Evolutionary conservation across 2,329 filamentous ascomycete genomes (phyloP), one percentile per base, ranked within the genome.

Genomic region (Xylariaceae sp.): DNA sequence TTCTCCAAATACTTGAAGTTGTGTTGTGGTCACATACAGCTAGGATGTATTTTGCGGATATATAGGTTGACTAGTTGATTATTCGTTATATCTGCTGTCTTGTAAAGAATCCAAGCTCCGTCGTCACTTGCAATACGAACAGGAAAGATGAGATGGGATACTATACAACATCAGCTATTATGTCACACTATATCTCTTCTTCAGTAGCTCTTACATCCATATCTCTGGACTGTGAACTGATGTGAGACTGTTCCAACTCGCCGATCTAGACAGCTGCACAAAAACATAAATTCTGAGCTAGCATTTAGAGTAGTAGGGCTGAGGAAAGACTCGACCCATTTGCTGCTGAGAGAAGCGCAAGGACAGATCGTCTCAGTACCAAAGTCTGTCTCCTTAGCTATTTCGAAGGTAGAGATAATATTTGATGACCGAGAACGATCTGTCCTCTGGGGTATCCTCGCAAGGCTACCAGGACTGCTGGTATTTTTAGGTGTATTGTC

Each of bases 51-150:
- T 18, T 49, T 48, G 6, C 41, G 30, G 15, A 61, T 53, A 23
- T 53, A 53, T n/a, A 61, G 16, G 20, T 45, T 45, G n/a, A 55
- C 45, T 30, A 61, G 49, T 16, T 53, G 48, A n/a, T 59, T 58
- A 6, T 37, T 55, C n/a, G 16, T 21, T 32, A 18, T 56, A 35
- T 61, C 48, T 10, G 27, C 42, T 2, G 45, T 43, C 42, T 55
- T 53, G 16, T 43, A 53, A n/a, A 59, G 36, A 9, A 58, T 26
- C 53, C 51, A 59, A 10, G 50, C 45, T n/a, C 40, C 23, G 7
- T 59, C 46, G 15, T 40, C 44, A 11, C 36, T 33, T 21, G 54
- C 59, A 7, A 59, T 36, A 36, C 56, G 53, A 23, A 55, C 41
- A 6, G 49, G 57, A 8, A 54, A 61, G 4, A 58, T 52, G 3